Evolutionary conservation across 805 yeast species (phyloP).

Genomic region (Yamadazyma nakazawae): DNA sequence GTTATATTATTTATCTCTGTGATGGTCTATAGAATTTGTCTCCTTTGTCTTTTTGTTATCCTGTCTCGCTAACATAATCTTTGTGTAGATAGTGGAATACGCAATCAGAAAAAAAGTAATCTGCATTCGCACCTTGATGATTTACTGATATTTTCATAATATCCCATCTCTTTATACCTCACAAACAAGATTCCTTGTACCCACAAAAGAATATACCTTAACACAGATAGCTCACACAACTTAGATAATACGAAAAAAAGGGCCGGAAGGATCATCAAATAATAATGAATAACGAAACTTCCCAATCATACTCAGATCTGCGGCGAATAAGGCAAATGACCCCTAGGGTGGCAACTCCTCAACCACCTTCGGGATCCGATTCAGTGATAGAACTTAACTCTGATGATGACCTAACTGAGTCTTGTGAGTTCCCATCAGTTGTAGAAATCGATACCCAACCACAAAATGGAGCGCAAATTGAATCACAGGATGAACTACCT

Average conservation of each 20-base stretch:
- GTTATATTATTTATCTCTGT: neutral
- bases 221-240: too few relatives aligned
- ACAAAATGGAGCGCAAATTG: neutral
- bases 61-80: neutral
- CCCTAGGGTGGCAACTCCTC: neutral
- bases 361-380: constrained; percentile 1
- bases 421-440: too few relatives aligned
- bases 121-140: neutral
- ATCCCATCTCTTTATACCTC: neutral
- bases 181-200: neutral
- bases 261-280: neutral
- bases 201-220: too few relatives aligned
- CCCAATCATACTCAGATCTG: neutral
- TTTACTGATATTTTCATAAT: neutral
- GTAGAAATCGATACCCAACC: neutral
- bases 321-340: neutral
- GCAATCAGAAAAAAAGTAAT: neutral
- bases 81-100: neutral
- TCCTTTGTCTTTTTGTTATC: too few relatives aligned
- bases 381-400: constrained; percentile 1
- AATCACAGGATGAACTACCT: neutral
- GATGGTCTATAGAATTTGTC: too few relatives aligned
- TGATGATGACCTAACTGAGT: constrained; percentile 1
- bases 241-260: neutral
- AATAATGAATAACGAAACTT: neutral